Evolutionary conservation across 2,329 filamentous ascomycete species (phyloP), one percentile per base, ranked within the genome.

Genomic region (Neopestalotiopsis sp.): DNA sequence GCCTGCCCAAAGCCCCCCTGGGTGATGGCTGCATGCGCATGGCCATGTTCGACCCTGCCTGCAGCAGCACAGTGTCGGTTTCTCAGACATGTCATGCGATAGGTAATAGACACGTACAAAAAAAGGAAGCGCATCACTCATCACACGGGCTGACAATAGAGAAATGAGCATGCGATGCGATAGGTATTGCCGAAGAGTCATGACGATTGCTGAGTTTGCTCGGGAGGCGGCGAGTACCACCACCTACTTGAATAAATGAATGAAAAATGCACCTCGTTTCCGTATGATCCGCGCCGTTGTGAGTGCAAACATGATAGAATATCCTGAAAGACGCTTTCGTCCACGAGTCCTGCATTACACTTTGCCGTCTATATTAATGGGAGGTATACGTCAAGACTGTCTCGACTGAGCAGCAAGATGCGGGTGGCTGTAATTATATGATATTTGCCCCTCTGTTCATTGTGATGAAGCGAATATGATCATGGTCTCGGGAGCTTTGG

Each of bases 41-140:
- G 63, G 56, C 65, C 30, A 20, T 67, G 53, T 42, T 53, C 38
- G 66, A 67, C 66, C 58, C 58, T 67, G 58, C 32, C 40, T 53
- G 58, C 45, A 56, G 57, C 45, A 56, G 38, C 32, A 62, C 57
- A 62, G 34, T 62, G 66, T 56, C 24, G 34, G 20, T 53, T 34
- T 53, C 20, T 20, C 17, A 28, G 40, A 17, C n/a, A 6, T 42
- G 58, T 32, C 53, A 24, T 53, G 45, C 45, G 45, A 53, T 13
- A 53, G 17, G 45, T 53, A 53, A 53, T 53, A 53, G 45, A n/a
- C 14, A 53, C 45, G 45, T n/a, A 53, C 45, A n/a, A 53, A n/a
- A 53, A 53, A 58, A 56, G 20, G 10, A 56, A 24, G 20, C 13
- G 40, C 14, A 28, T 34, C 64, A 57, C 20, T 49, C 34, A 34